These are phyloP conservation scores for Stereum hirsutum DNA, from an alignment of 1,284 basidiomycete genomes.

Conservation along the genomic window DNA sequence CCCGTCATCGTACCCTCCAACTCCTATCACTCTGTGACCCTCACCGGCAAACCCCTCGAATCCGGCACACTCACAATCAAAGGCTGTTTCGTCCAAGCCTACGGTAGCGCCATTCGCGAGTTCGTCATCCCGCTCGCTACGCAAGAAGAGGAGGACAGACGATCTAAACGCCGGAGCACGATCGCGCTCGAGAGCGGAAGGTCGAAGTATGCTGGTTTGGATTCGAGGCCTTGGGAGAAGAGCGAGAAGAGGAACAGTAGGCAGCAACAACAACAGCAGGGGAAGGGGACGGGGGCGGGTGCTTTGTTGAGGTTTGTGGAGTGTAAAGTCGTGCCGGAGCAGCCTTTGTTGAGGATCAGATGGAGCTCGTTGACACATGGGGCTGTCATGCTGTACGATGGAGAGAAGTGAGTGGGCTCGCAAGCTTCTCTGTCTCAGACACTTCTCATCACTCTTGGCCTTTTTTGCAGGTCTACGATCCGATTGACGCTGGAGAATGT, in stretches of 20 bases:
- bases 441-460: constrained; percentile 2
- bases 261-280: too few species aligned
- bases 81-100: constrained; percentile 72
- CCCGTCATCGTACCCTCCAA: constrained; percentile 63
- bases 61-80: constrained; percentile 65
- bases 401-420: constrained; percentile 82
- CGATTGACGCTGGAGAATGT: constrained; percentile 85
- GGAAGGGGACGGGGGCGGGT: constrained; percentile 14
- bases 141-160: constrained; percentile 59
- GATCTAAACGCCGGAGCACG: constrained; percentile 45
- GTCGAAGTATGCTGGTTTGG: constrained; percentile 63
- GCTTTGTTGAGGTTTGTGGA: constrained; percentile 48
- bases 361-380: constrained; percentile 85
- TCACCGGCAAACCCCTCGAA: constrained; percentile 60
- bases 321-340: constrained; percentile 75
- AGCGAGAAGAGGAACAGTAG: constrained; percentile 29
- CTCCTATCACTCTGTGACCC: constrained; percentile 64
- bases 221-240: constrained; percentile 52
- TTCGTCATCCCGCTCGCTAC: constrained; percentile 74
- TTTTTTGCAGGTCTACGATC: constrained; percentile 62
- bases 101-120: constrained; percentile 63
- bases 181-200: constrained; percentile 57
- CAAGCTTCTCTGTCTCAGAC: background rate
- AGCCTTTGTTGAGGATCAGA: constrained; percentile 79
- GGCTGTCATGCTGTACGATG: constrained; percentile 89